A percentile compares a stretch with the other conserved stretches of the same genome.
Conservation (phyloP, 805 yeast species). For the Ogataea siamensis region DNA sequence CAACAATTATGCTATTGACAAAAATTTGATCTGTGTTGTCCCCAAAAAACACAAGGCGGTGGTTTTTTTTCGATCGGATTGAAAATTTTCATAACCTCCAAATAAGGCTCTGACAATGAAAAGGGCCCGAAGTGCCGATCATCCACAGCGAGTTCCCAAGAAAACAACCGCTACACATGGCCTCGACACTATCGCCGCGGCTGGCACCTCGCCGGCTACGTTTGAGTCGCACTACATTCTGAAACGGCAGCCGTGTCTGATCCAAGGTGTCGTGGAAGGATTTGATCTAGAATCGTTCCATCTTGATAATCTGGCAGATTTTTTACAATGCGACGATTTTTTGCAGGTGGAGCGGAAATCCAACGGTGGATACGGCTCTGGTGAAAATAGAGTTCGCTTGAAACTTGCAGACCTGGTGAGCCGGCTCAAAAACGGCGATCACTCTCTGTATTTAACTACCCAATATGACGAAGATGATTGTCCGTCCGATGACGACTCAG, state of each 20-base stretch:
- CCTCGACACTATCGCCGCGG: slow-evolving; percentile 10
- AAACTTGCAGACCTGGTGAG: slow-evolving; percentile 47
- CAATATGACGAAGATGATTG: slow-evolving; percentile 54
- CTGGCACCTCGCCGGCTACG: slow-evolving; percentile 18
- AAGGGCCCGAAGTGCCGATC: slow-evolving; percentile 1
- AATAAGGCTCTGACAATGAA: slow-evolving; percentile 1
- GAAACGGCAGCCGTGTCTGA: slow-evolving; percentile 49
- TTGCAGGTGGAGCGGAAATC: slow-evolving; percentile 59
- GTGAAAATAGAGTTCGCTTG: slow-evolving; percentile 51
- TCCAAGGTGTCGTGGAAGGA: slow-evolving; percentile 38
- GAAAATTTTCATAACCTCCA: slow-evolving; percentile 3
- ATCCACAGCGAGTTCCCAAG: neutral
- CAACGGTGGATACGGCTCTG: slow-evolving; percentile 68
- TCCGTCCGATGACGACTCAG: slow-evolving; percentile 22
- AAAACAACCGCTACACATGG: neutral
- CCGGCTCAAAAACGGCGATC: slow-evolving; percentile 42
- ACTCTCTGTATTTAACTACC: slow-evolving; percentile 60
- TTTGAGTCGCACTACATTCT: slow-evolving; percentile 42
- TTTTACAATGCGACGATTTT: slow-evolving; percentile 28
- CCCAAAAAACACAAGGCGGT: slow-evolving; percentile 1
- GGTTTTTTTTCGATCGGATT: neutral
- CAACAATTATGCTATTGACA: neutral
- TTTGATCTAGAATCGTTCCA: slow-evolving; percentile 36
- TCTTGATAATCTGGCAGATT: slow-evolving; percentile 36
- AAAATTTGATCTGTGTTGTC: slow-evolving; percentile 1